These are phyloP conservation scores for Sporothrix brasiliensis DNA, from an alignment of 2,329 filamentous ascomycete species.

Conservation along the genomic window DNA sequence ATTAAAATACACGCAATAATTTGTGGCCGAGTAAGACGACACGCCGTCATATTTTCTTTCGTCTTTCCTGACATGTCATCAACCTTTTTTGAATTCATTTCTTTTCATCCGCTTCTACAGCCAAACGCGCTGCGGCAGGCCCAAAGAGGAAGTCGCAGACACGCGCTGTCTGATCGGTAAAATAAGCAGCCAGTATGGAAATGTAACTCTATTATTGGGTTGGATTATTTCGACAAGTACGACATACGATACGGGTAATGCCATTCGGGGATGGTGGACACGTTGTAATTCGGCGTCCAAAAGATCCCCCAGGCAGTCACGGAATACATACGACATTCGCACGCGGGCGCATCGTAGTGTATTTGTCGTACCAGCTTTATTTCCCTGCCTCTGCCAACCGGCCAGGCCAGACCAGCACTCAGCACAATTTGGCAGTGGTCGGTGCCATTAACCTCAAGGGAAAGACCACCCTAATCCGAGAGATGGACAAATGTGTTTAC, in stretches of 20 bases:
- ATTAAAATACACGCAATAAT: too few relatives aligned
- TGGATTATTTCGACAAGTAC: too few relatives aligned
- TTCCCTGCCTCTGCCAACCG: background rate
- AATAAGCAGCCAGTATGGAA: background rate
- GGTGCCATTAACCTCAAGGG: too few relatives aligned
- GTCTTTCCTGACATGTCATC: background rate
- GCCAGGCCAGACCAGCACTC: background rate
- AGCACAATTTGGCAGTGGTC: background rate
- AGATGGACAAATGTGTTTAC: background rate
- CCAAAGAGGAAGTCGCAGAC: constrained; percentile 19
- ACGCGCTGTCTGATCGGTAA: background rate
- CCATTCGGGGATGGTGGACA: too few relatives aligned
- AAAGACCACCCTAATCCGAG: background rate
- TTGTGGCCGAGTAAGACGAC: background rate
- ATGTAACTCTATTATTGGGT: background rate
- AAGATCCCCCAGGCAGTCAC: too few relatives aligned
- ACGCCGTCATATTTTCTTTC: constrained; percentile 18
- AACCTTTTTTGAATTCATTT: background rate
- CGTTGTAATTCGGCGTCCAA: too few relatives aligned
- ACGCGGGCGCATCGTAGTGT: background rate
- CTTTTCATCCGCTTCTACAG: background rate
- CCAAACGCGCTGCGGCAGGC: constrained; percentile 11
- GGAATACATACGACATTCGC: too few relatives aligned
- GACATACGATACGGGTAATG: too few relatives aligned
- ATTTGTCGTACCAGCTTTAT: background rate